phyloP scores from a whole-genome alignment of 192 early-diverging fungal species.

The Mortierella alpina region DNA sequence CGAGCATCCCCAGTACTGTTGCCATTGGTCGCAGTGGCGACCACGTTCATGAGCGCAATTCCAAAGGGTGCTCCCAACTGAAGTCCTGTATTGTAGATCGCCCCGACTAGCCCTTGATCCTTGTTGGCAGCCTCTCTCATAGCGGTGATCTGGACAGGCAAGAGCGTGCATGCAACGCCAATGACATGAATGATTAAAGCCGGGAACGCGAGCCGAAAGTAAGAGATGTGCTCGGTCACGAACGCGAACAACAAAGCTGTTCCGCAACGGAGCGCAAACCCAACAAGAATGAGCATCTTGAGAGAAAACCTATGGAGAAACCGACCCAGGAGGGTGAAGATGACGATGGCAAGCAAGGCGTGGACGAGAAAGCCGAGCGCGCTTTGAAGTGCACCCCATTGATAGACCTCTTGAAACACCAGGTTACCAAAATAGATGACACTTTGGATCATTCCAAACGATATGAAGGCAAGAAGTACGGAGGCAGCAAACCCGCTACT shows the following conservation, averaged over 20 bases:
- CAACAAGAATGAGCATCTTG: slow-evolving; percentile 34
- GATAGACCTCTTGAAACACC: slow-evolving; percentile 58
- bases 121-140: slow-evolving; percentile 42
- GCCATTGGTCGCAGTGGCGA: slow-evolving; percentile 43
- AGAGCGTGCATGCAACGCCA: slow-evolving; percentile 28
- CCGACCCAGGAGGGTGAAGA: slow-evolving; percentile 47
- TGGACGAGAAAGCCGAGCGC: slow-evolving; percentile 59
- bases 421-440: slow-evolving; percentile 56
- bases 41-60: slow-evolving; percentile 44
- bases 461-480: slow-evolving; percentile 48
- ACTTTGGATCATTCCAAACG: slow-evolving; percentile 42
- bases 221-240: slow-evolving; percentile 17
- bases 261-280: slow-evolving; percentile 20
- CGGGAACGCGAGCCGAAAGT: slow-evolving; percentile 49
- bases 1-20: neutral
- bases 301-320: slow-evolving; percentile 35
- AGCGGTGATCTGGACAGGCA: slow-evolving; percentile 43
- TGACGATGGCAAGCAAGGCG: slow-evolving; percentile 48
- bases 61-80: slow-evolving; percentile 55
- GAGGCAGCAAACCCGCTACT: slow-evolving; percentile 51
- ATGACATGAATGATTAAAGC: slow-evolving; percentile 37
- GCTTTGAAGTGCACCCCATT: slow-evolving; percentile 53
- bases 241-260: slow-evolving; percentile 41
- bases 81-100: slow-evolving; percentile 50
- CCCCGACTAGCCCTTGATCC: slow-evolving; percentile 51